These are phyloP conservation scores for Aspergillus flavus DNA, from an alignment of 2,329 filamentous ascomycete genomes.

Conservation along the genomic window DNA sequence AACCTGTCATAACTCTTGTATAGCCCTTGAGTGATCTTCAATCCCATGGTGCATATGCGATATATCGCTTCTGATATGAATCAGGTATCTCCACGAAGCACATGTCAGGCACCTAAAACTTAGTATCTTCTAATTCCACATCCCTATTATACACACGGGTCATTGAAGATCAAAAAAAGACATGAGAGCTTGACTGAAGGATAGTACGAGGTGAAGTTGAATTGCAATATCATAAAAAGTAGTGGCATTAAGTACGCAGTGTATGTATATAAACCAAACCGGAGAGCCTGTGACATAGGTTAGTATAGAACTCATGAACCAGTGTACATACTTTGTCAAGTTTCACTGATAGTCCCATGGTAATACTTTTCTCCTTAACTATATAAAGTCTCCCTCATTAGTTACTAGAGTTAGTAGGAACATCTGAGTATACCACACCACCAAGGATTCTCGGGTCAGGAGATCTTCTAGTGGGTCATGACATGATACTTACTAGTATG, in stretches of 20 bases:
- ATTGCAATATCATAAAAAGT: not conserved
- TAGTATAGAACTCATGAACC: too few species aligned
- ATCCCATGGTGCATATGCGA: not conserved
- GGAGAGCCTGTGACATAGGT: not conserved
- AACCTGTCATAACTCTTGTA: not conserved
- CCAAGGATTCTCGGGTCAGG: not conserved
- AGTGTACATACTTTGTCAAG: not conserved
- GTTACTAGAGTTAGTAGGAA: not conserved
- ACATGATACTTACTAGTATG: not conserved
- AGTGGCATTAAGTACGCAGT: not conserved
- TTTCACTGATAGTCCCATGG: not conserved
- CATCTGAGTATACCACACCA: not conserved
- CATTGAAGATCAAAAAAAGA: not conserved
- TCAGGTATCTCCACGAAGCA: not conserved
- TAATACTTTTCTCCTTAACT: not conserved
- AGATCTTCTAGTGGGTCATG: conserved; percentile 1
- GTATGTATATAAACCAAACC: not conserved
- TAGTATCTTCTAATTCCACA: not conserved
- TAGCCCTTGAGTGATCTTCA: not conserved
- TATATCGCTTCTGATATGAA: not conserved
- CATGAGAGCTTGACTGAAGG: not conserved
- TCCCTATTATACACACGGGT: not conserved
- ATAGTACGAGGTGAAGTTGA: not conserved
- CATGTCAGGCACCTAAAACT: not conserved
- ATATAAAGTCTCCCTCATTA: not conserved